Evolutionary conservation across 768 basidiomycete genomes (phyloP), one percentile per base, ranked within the genome.

Genomic region (Candolleomyces efflorescens): DNA sequence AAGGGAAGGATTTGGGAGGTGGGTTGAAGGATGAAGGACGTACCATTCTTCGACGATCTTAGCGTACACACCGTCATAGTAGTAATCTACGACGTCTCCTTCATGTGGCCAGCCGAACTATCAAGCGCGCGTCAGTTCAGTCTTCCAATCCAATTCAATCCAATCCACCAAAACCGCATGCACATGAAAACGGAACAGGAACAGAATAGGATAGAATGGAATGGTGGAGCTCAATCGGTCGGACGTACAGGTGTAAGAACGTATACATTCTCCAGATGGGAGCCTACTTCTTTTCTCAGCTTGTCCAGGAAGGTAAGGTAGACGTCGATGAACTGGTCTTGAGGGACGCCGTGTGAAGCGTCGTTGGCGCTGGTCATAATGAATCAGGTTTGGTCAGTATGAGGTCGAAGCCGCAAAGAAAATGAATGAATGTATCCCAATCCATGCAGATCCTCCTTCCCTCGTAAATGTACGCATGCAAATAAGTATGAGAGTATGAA

Each of bases 231-330:
- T n/a, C n/a, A n/a, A n/a, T n/a, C n/a, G n/a, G n/a, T n/a, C n/a
- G n/a, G 24, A 64, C 77, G 45, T 48, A 82, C 80, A 1, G 82
- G 80, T 5, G 82, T 82, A 64, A 84, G 77, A 3, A 83, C 70
- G 59, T 83, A 82, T 53, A 84, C 75, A 36, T 38, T 53, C 37
- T 53, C 5, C 0, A 78, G 81, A 9, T 53, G 53, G 17, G 64
- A 71, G 62, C n/a, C n/a, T n/a, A n/a, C n/a, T n/a, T 80, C 65
- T 10, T 65, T 69, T 5, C 82, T 75, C 3, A 84, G 67, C 20
- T 73, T 74, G 15, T 66, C 62, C 20, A 83, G 56, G 69, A 84
- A 83, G 22, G 68, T 67, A 1, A 74, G 64, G 66, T 82, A 84
- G 1, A 79, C 79, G 61, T 79, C 67, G 26, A 78, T 70, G 60